Evolutionary conservation across 2,329 filamentous ascomycete genomes (phyloP), one percentile per base, ranked within the genome.

Genomic region (Venturia asperata): DNA sequence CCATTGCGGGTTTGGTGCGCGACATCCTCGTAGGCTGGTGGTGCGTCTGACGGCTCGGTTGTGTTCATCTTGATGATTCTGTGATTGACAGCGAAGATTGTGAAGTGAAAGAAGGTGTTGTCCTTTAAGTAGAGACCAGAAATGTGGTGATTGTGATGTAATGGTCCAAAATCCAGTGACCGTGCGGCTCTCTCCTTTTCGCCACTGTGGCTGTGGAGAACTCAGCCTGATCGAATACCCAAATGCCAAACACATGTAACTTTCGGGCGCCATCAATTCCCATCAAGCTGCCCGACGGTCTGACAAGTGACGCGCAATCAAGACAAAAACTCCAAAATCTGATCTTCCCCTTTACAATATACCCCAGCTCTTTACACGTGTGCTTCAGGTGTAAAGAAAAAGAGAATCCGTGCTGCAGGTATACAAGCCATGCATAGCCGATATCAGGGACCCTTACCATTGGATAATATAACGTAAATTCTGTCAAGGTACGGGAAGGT

Each of bases 1-100:
- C 80, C 81, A 77, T 82, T 82, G 65, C 79, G 76, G 37, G 75
- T 72, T 62, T 73, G 30, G 30, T 47, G 17, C 15, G 60, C 39
- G 19, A 24, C 37, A 24, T 42, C 60, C 37, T 61, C 60, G 30
- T 61, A 61, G 17, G 37, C 11, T 61, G 60, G 60, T 43, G 60
- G 60, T 7, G 60, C 15, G 19, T 58, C 52, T 58, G 52, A 58
- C 19, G 52, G 30, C 52, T 58, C 52, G 27, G 52, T 34, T 58
- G 52, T 58, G 27, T 58, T 58, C 52, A 58, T 58, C 21, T 34
- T 58, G 13, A 11, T 19, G 11, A 19, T 1, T 58, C 15, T 7
- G 37, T 11, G 24, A 56, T 17, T 34, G 49, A 17, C 24, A 19
- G 17, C 11, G 17, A 45, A n/a, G 3, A 45, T 17, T 45, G 2